These are phyloP conservation scores for Podaxis sp. DNA, from an alignment of 768 basidiomycete genomes.

Conservation along the genomic window DNA sequence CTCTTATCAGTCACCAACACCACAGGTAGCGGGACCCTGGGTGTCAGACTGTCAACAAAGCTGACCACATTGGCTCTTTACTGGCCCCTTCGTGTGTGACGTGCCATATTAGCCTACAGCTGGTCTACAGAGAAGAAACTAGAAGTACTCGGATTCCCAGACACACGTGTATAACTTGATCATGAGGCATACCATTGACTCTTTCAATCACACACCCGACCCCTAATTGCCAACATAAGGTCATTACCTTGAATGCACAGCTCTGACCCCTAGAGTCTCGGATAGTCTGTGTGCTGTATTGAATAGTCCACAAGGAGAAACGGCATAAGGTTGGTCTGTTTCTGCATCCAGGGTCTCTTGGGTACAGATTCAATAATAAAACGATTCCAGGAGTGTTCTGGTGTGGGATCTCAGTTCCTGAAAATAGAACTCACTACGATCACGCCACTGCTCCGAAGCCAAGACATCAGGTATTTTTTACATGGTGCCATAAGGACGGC, in stretches of 20 bases:
- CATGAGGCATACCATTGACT: background rate
- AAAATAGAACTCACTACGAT: too few relatives aligned
- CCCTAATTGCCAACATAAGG: conserved; percentile 71
- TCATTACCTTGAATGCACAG: conserved; percentile 66
- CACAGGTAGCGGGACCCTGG: conserved; percentile 74
- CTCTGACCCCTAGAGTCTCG: conserved; percentile 70
- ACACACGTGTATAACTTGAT: conserved; percentile 37
- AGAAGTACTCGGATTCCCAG: conserved; percentile 86
- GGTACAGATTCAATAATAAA: too few relatives aligned
- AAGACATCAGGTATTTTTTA: too few relatives aligned
- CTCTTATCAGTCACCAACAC: conserved; percentile 72
- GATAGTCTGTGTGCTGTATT: conserved; percentile 66
- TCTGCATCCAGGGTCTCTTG: too few relatives aligned
- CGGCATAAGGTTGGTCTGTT: too few relatives aligned
- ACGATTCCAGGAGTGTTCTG: too few relatives aligned
- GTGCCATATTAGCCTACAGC: conserved; percentile 87
- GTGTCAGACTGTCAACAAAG: conserved; percentile 97
- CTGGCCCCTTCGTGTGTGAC: conserved; percentile 96
- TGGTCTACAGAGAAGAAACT: conserved; percentile 68
- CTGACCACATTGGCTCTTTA: conserved; percentile 87
- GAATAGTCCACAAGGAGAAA: too few relatives aligned
- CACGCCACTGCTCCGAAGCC: too few relatives aligned
- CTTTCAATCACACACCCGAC: conserved; percentile 80
- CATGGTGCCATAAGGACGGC: too few relatives aligned
- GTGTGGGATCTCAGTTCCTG: too few relatives aligned